Conservation (phyloP, 495 filamentous ascomycete species). For the Tuber calosporum region DNA sequence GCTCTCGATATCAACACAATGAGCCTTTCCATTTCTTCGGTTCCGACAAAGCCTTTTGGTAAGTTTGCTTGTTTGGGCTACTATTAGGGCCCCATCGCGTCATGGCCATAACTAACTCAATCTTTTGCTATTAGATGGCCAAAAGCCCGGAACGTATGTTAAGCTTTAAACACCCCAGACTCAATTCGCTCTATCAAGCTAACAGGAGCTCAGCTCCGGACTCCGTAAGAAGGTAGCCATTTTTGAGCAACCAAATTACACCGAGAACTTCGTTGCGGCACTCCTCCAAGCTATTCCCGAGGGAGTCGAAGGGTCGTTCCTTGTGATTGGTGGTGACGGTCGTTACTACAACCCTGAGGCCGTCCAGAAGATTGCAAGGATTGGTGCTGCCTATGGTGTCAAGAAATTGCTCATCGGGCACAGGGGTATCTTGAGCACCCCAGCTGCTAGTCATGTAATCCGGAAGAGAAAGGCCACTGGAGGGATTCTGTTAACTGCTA, state of each 20-base stretch:
- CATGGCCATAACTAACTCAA: conserved; percentile 16
- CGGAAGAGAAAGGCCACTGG: conserved; percentile 88
- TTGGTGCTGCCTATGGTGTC: conserved; percentile 91
- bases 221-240: conserved; percentile 97
- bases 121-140: conserved; percentile 50
- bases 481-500: conserved; percentile 92
- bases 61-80: conserved; percentile 8
- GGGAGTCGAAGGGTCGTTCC: conserved; percentile 74
- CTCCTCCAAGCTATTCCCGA: conserved; percentile 95
- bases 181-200: conserved; percentile 25
- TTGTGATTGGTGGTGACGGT: conserved; percentile 96
- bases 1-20: conserved; percentile 10
- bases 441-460: conserved; percentile 91
- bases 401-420: conserved; percentile 97
- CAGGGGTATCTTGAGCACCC: conserved; percentile 91
- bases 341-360: conserved; percentile 96
- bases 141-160: conserved; percentile 98
- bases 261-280: conserved; percentile 87
- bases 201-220: conserved; percentile 62
- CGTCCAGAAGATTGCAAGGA: conserved; percentile 93
- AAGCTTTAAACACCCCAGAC: conserved; percentile 6
- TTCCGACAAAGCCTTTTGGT: conserved; percentile 38
- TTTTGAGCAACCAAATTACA: conserved; percentile 92
- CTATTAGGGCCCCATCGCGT: background rate
- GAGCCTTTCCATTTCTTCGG: conserved; percentile 33